These are phyloP conservation scores for Epichloe sp. DNA, from an alignment of 2,329 filamentous ascomycete genomes.

Conservation along the genomic window DNA sequence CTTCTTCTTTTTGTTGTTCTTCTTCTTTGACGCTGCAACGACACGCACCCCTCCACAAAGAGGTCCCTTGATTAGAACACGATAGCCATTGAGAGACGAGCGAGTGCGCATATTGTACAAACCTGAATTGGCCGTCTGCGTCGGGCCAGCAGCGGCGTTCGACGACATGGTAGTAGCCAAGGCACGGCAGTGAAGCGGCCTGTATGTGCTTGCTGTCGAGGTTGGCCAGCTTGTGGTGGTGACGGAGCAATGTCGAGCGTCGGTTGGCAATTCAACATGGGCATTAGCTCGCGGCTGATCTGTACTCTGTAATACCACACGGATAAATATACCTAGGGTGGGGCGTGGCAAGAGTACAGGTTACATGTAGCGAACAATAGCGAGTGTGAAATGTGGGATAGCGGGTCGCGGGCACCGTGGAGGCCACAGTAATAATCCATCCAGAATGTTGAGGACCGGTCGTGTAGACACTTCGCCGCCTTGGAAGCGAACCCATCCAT, in stretches of 20 bases:
- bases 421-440: background rate
- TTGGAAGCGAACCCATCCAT: too few relatives aligned
- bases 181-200: constrained; percentile 4
- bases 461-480: too few relatives aligned
- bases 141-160: constrained; percentile 20
- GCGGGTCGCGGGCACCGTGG: constrained; percentile 1
- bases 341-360: too few relatives aligned
- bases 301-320: background rate
- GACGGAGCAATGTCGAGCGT: constrained; percentile 6
- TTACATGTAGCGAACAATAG: background rate
- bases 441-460: too few relatives aligned
- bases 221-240: constrained; percentile 10
- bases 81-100: constrained; percentile 9
- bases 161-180: constrained; percentile 26
- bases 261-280: background rate
- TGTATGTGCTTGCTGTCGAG: constrained; percentile 3
- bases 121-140: constrained; percentile 24
- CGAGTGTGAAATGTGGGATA: background rate
- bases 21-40: constrained; percentile 35
- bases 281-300: too few relatives aligned
- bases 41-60: background rate
- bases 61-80: constrained; percentile 16
- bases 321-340: background rate
- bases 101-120: constrained; percentile 11
- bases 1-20: constrained; percentile 48